These are phyloP conservation scores for Digitaria exilis DNA, from an alignment of 202 grass and related monocot species.

Conservation along the genomic window DNA sequence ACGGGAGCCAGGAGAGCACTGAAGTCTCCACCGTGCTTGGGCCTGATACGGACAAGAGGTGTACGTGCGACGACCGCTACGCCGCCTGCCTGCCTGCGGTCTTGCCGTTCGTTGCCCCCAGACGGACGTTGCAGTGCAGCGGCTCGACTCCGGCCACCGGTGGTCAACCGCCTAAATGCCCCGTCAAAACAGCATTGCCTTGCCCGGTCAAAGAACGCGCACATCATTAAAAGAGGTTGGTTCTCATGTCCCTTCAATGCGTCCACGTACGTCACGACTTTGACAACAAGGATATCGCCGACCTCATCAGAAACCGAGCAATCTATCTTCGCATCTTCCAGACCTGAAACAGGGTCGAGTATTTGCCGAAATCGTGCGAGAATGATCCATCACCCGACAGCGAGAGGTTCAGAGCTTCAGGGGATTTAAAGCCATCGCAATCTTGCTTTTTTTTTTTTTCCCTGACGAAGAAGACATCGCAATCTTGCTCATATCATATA, in stretches of 20 bases:
- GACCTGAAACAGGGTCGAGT: neutral
- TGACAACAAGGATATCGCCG: neutral
- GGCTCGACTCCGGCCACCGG: neutral
- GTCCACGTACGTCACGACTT: constrained; percentile 37
- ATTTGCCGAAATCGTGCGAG: neutral
- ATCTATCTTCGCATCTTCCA: neutral
- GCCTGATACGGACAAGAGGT: no score
- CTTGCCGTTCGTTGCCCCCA: no score
- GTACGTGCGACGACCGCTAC: no score
- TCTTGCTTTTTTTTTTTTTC: no score
- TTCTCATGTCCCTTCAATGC: constrained; percentile 19
- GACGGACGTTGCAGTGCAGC: neutral
- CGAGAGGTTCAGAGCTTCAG: no score
- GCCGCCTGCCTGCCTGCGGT: no score
- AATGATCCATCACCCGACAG: no score
- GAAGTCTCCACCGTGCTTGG: no score
- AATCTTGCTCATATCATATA: neutral
- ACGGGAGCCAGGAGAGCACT: no score
- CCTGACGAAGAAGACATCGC: no score
- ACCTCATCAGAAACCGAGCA: no score
- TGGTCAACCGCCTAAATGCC: neutral
- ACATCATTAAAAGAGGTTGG: neutral
- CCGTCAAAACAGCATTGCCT: constrained; percentile 23
- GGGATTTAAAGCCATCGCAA: no score
- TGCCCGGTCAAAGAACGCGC: constrained; percentile 33